phyloP scores from a whole-genome alignment of 2,329 filamentous ascomycete species.

The Hypoxylon sp. region DNA sequence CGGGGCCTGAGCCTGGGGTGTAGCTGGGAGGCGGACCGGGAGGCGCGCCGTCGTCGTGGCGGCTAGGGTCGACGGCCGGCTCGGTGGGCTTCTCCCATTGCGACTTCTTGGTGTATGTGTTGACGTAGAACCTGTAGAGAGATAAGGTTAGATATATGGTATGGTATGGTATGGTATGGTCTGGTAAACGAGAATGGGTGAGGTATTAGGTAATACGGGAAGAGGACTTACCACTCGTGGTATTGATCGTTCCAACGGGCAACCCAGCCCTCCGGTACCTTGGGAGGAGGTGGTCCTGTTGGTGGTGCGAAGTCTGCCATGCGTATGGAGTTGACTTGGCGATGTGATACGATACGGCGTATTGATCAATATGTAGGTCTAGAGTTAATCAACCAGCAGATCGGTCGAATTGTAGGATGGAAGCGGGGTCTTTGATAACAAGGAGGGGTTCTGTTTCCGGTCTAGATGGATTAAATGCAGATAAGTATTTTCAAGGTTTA shows the following conservation, averaged over 20 bases:
- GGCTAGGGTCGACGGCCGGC: conserved; percentile 70
- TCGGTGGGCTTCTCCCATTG: conserved; percentile 89
- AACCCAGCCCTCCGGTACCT: conserved; percentile 84
- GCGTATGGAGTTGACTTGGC: conserved; percentile 34
- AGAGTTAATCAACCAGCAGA: conserved; percentile 18
- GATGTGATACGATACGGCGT: conserved; percentile 23
- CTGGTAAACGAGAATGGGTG: not conserved
- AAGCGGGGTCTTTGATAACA: conserved; percentile 12
- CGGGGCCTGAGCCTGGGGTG: conserved; percentile 63
- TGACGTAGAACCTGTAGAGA: conserved; percentile 87
- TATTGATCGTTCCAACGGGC: conserved; percentile 90
- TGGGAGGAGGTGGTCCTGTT: conserved; percentile 69
- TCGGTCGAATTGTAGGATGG: conserved; percentile 13
- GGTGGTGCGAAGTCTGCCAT: conserved; percentile 72
- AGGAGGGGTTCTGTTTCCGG: conserved; percentile 12
- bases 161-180: not conserved
- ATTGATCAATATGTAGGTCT: conserved; percentile 17
- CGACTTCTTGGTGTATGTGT: conserved; percentile 87
- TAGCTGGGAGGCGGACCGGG: conserved; percentile 79
- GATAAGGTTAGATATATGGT: conserved; percentile 31
- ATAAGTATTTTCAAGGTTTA: conserved; percentile 6
- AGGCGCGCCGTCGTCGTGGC: conserved; percentile 57
- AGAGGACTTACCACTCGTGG: conserved; percentile 74
- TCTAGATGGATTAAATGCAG: conserved; percentile 8
- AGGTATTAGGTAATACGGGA: not conserved